A percentile compares a stretch with the other conserved stretches of the same genome.
These are phyloP conservation scores for Wickerhamiella spandovensis DNA, from an alignment of 805 yeast genomes.

Conservation along the genomic window DNA sequence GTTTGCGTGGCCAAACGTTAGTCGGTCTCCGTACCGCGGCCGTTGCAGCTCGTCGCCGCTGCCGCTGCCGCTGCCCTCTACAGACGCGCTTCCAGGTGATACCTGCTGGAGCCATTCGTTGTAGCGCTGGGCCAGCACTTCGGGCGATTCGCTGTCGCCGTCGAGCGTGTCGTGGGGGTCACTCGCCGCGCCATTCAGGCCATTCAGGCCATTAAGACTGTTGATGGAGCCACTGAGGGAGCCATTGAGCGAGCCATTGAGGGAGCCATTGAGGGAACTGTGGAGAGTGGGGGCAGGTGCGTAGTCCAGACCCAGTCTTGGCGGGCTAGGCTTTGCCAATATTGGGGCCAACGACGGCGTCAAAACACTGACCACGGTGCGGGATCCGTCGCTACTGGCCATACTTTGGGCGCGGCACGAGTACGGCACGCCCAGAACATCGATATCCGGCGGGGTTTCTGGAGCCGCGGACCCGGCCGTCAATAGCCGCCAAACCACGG, in stretches of 20 bases:
- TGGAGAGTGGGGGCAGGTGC: too few species aligned
- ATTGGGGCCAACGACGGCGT: background rate
- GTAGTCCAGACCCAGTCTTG: background rate
- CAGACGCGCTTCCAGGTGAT: too few species aligned
- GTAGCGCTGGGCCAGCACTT: background rate
- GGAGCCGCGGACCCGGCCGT: background rate
- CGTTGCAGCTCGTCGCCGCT: too few species aligned
- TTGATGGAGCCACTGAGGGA: too few species aligned
- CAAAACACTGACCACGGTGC: background rate
- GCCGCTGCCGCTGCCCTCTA: too few species aligned
- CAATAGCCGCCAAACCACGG: background rate
- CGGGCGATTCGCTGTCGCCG: background rate
- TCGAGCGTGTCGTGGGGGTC: too few species aligned
- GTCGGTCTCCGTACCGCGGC: background rate
- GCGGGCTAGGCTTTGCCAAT: background rate
- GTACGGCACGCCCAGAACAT: background rate
- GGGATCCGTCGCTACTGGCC: background rate
- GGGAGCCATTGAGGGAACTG: too few species aligned
- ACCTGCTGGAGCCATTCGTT: background rate
- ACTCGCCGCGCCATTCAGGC: too few species aligned
- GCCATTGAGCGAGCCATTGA: too few species aligned
- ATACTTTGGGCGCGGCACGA: background rate
- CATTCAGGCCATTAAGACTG: too few species aligned
- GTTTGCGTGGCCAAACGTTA: background rate
- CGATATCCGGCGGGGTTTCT: background rate